Base-by-base conservation (phyloP, 371 early-diverging fungal species). In the Apophysomyces sp. region DNA sequence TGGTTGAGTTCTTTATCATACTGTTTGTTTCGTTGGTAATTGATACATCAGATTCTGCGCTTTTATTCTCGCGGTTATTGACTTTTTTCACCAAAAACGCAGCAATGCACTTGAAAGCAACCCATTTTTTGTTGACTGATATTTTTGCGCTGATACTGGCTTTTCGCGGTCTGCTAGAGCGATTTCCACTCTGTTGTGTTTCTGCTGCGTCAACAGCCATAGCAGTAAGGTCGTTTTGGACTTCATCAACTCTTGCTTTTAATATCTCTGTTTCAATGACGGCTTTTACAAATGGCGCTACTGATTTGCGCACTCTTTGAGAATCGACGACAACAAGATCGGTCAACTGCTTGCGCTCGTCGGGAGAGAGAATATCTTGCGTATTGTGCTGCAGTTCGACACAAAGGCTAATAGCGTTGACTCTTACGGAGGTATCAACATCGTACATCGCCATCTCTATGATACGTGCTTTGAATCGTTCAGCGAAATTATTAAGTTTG, bases 381-480 rank as follows among this genome's bases (percentile, higher is more conserved):
- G 78, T 72, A 29, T 74, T 75, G 12, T 79, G 69, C 67, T 55
- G 67, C 3, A 79, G 55, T 15, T 55, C 28, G 37, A 67, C 58
- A 73, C 77, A 66, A 0, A 91, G 74, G 16, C 81, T 76, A 24
- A 94, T 83, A 2, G 93, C 91, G 12, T 81, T 83, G 8, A 83
- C 67, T 30, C 92, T 88, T 11, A 89, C 89, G 0, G 67, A 64
- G 0, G 81, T 61, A 63, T 95, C 94, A 0, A 83, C 70, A 49
- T 98, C 98, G 12, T 85, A 81, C 13, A 88, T 55, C 2, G 94
- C 93, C 85, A 98, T 91, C 60, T 95, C 91, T 34, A 94, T 73
- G 12, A 96, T 67, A 9, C 96, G 86, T 0, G 80, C 67, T 37
- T 86, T 86, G 69, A 90, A 92, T 9, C 95, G 83, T 16, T 84